Evolutionary conservation across 2,329 filamentous ascomycete genomes (phyloP).

Genomic region (Clarireedia paspali): DNA sequence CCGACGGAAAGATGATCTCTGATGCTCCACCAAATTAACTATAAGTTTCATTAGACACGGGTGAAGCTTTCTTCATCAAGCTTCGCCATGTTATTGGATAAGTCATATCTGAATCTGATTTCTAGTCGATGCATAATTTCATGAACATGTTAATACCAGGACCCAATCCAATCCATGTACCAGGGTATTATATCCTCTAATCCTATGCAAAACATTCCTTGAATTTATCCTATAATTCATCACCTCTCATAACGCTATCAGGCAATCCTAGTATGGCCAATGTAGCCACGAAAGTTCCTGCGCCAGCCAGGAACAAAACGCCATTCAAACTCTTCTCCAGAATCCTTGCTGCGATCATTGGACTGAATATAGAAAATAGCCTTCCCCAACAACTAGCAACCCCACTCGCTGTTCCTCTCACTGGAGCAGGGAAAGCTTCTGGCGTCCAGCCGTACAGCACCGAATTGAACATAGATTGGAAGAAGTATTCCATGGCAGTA

Average conservation of each 20-base stretch:
- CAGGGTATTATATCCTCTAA: no score
- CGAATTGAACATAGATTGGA: conserved; percentile 25
- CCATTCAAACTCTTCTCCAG: conserved; percentile 35
- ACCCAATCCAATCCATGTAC: no score
- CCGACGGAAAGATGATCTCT: no score
- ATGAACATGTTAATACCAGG: no score
- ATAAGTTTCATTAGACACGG: no score
- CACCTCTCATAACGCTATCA: conserved; percentile 5
- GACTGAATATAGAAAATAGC: conserved; percentile 49
- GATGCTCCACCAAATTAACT: no score
- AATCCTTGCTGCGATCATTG: conserved; percentile 45
- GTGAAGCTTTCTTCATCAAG: background rate
- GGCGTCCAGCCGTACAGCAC: conserved; percentile 21
- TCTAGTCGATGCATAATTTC: no score
- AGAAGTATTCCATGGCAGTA: conserved; percentile 28
- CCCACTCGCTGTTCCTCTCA: conserved; percentile 45
- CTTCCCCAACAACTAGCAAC: conserved; percentile 52
- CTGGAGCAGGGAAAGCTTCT: conserved; percentile 34
- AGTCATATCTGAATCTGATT: no score
- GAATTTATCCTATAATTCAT: background rate
- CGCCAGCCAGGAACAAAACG: conserved; percentile 48
- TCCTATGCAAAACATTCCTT: no score
- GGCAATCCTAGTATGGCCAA: conserved; percentile 43
- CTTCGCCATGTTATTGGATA: background rate
- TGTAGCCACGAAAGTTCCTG: conserved; percentile 45